A percentile compares a stretch with the other conserved stretches of the same genome.
Conservation (phyloP, 1,139 yeast genomes). For the Arxiozyma telluris region DNA sequence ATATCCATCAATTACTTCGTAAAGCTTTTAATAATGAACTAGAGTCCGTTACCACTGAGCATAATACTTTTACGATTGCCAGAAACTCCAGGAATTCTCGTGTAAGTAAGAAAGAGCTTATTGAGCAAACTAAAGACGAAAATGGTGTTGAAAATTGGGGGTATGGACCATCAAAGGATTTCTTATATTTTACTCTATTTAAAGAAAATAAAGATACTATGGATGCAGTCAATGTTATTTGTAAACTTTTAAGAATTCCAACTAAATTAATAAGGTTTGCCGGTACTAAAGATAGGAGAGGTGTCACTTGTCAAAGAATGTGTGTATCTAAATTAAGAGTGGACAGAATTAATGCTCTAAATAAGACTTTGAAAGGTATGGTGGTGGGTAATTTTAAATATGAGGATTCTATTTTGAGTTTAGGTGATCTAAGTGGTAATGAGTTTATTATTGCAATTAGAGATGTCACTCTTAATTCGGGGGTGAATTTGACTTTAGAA, state of each 20-base stretch:
- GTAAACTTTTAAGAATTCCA: slow-evolving; percentile 67
- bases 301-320: slow-evolving; percentile 82
- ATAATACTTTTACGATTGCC: slow-evolving; percentile 55
- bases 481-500: slow-evolving; percentile 25
- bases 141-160: slow-evolving; percentile 40
- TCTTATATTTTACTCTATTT: slow-evolving; percentile 69
- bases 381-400: slow-evolving; percentile 72
- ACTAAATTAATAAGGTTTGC: slow-evolving; percentile 67
- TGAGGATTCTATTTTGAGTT: slow-evolving; percentile 49
- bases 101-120: slow-evolving; percentile 31
- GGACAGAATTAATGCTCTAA: slow-evolving; percentile 70
- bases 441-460: slow-evolving; percentile 79
- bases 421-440: slow-evolving; percentile 84
- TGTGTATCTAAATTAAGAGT: slow-evolving; percentile 64
- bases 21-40: slow-evolving; percentile 63
- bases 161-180: slow-evolving; percentile 60
- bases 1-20: slow-evolving; percentile 68
- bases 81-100: slow-evolving; percentile 37
- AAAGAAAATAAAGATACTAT: slow-evolving; percentile 96
- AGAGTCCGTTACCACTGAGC: slow-evolving; percentile 69
- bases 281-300: slow-evolving; percentile 96
- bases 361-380: slow-evolving; percentile 64
- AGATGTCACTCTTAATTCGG: slow-evolving; percentile 41
- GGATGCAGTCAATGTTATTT: slow-evolving; percentile 76
- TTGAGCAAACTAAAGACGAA: slow-evolving; percentile 43